phyloP scores from a whole-genome alignment of 768 basidiomycete genomes.

The Tylopilus sp. region DNA sequence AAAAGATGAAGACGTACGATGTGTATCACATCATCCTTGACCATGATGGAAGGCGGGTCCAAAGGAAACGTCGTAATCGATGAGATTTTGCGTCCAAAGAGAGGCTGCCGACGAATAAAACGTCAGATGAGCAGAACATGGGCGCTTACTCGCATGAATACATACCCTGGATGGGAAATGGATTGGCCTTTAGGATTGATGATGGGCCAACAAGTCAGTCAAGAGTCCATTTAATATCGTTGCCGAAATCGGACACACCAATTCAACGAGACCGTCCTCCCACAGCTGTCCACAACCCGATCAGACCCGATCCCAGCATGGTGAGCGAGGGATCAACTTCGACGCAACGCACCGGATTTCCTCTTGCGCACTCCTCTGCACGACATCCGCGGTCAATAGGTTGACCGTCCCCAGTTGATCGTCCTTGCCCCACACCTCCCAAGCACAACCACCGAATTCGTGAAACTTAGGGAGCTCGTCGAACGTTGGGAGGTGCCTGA shows the following conservation, averaged over 20 bases:
- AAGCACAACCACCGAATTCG: constrained; percentile 55
- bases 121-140: too few species aligned
- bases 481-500: constrained; percentile 40
- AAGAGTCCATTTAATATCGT: not conserved
- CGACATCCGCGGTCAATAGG: constrained; percentile 58
- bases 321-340: not conserved
- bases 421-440: constrained; percentile 63
- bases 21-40: constrained; percentile 50
- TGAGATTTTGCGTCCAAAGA: constrained; percentile 54
- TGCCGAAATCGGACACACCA: constrained; percentile 41
- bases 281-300: constrained; percentile 38
- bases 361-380: constrained; percentile 52
- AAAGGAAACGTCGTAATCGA: constrained; percentile 42
- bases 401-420: constrained; percentile 70
- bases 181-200: constrained; percentile 49
- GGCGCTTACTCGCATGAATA: too few species aligned
- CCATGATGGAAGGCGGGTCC: constrained; percentile 10
- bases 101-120: constrained; percentile 41
- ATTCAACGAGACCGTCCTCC: constrained; percentile 56
- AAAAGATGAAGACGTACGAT: constrained; percentile 39
- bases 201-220: constrained; percentile 2
- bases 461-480: constrained; percentile 46
- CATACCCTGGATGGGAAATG: constrained; percentile 62
- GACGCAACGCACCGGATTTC: constrained; percentile 49
- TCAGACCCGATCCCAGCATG: not conserved